phyloP scores from a whole-genome alignment of 441 rosid genomes.

The Adansonia rubrostipa region DNA sequence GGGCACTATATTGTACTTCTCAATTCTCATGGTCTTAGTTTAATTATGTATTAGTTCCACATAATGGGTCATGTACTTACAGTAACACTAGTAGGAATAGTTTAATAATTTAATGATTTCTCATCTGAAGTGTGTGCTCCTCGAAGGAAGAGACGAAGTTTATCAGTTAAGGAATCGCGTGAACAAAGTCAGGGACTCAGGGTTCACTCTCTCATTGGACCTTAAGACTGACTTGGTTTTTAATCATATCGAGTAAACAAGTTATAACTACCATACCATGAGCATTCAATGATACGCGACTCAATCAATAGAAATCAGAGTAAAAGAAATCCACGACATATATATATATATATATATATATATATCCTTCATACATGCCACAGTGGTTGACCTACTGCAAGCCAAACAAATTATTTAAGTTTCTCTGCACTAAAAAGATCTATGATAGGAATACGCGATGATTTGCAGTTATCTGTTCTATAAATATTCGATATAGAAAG shows the following conservation, averaged over 20 bases:
- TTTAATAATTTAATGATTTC: neutral
- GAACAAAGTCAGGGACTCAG: neutral
- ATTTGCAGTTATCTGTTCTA: neutral
- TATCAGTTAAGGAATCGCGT: neutral
- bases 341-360: neutral
- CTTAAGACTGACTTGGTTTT: neutral
- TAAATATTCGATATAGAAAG: neutral
- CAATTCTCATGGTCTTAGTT: neutral
- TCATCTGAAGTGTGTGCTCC: slow-evolving; percentile 13
- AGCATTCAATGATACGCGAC: neutral
- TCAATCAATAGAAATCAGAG: neutral
- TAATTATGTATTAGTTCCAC: neutral
- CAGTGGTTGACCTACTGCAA: neutral
- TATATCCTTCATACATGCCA: neutral
- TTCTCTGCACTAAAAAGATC: neutral
- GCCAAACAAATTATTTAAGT: neutral
- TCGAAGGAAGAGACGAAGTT: neutral
- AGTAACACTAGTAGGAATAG: neutral
- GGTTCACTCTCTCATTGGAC: neutral
- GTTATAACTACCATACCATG: neutral
- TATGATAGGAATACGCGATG: neutral
- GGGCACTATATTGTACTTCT: neutral
- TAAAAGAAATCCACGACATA: neutral
- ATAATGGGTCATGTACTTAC: neutral
- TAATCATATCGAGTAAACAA: neutral